These are phyloP conservation scores for Fusarium palustre DNA, from an alignment of 2,329 filamentous ascomycete species.

Conservation along the genomic window DNA sequence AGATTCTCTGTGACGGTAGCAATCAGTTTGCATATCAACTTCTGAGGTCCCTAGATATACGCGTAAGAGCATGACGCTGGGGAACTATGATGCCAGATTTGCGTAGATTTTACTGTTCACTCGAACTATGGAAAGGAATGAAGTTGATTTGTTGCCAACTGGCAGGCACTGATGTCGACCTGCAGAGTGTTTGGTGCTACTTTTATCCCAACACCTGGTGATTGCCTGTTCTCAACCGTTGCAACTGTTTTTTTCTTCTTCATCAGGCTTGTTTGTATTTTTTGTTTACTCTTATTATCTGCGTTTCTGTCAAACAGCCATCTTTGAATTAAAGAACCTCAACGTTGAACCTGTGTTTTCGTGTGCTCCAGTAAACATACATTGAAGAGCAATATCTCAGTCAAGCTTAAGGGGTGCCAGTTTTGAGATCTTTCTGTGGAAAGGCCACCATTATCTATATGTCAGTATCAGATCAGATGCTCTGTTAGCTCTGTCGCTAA, in stretches of 20 bases:
- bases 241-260: neutral
- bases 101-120: neutral
- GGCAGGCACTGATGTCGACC: neutral
- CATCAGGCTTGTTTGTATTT: neutral
- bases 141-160: neutral
- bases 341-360: neutral
- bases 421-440: accelerated
- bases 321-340: neutral
- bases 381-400: neutral
- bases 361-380: accelerated
- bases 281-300: neutral
- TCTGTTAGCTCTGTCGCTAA: neutral
- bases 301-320: neutral
- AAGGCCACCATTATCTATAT: neutral
- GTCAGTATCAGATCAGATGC: neutral
- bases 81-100: neutral
- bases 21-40: neutral
- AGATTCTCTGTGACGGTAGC: neutral
- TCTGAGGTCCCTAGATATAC: neutral
- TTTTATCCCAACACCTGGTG: neutral
- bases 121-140: neutral
- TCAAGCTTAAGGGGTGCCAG: neutral
- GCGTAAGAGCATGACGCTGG: accelerated
- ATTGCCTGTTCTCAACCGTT: neutral
- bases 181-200: neutral